Evolutionary conservation across 2,329 filamentous ascomycete species (phyloP).

Genomic region (Penicillium sclerotigenum): DNA sequence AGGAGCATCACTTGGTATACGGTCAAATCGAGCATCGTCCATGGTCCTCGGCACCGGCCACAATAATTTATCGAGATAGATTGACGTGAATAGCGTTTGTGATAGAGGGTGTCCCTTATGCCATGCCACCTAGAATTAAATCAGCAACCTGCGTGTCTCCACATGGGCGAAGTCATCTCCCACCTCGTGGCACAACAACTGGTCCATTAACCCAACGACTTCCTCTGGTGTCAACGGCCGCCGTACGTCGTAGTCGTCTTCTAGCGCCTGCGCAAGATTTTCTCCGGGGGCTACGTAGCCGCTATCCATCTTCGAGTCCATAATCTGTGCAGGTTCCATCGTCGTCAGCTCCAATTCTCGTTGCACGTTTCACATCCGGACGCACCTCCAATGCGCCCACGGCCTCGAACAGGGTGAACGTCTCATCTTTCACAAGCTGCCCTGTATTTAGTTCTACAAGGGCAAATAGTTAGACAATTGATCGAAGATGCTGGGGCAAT

Average conservation of each 20-base stretch:
- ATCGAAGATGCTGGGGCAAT: neutral
- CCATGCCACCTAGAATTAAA: conserved; percentile 74
- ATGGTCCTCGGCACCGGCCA: conserved; percentile 65
- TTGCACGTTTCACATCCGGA: conserved; percentile 9
- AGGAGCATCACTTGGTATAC: conserved; percentile 36
- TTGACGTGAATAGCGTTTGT: conserved; percentile 88
- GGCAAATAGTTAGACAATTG: conserved; percentile 3
- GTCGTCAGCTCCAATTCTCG: conserved; percentile 17
- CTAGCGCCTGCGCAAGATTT: conserved; percentile 55
- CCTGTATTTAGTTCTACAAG: conserved; percentile 68
- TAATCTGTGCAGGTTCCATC: conserved; percentile 62
- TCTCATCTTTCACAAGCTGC: conserved; percentile 87
- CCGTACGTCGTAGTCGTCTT: conserved; percentile 75
- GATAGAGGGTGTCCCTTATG: conserved; percentile 93
- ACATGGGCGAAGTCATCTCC: conserved; percentile 11
- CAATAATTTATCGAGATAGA: conserved; percentile 82
- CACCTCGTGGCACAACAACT: conserved; percentile 85
- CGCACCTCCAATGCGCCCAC: conserved; percentile 68
- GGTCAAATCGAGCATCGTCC: conserved; percentile 61
- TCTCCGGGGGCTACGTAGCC: conserved; percentile 76
- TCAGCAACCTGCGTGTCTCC: neutral
- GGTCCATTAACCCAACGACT: conserved; percentile 89
- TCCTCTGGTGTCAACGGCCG: conserved; percentile 69
- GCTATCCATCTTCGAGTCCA: conserved; percentile 99
- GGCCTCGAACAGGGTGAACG: conserved; percentile 90